Conservation (phyloP, 257 asterid species). For the Solanum rostratum region DNA sequence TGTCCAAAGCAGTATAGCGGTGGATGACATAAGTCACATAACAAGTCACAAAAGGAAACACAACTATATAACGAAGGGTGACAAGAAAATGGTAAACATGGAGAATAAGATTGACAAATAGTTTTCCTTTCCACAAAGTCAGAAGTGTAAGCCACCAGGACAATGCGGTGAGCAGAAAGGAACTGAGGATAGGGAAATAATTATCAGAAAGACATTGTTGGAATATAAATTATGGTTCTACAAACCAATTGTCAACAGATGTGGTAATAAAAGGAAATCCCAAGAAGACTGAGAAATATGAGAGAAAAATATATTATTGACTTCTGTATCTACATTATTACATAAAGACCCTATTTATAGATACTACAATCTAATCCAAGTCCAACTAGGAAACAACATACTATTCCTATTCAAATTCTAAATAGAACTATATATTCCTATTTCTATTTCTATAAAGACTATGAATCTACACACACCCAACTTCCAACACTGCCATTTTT, state of each 20-base stretch:
- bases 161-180: background rate
- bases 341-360: no score
- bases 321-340: no score
- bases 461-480: background rate
- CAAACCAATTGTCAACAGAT: background rate
- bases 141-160: background rate
- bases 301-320: no score
- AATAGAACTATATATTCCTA: no score
- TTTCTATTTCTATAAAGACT: no score
- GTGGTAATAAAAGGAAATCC: background rate
- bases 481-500: background rate
- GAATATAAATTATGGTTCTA: background rate
- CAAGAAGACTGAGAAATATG: background rate
- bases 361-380: no score
- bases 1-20: slow-evolving; percentile 18
- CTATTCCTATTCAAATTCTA: no score
- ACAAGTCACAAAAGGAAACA: background rate
- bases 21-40: background rate
- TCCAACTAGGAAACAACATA: no score
- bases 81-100: background rate
- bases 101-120: background rate
- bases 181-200: background rate
- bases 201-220: background rate
- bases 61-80: background rate
- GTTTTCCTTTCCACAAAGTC: background rate